Conservation (phyloP, 345 rosid species). For the Citrus unshiu region DNA sequence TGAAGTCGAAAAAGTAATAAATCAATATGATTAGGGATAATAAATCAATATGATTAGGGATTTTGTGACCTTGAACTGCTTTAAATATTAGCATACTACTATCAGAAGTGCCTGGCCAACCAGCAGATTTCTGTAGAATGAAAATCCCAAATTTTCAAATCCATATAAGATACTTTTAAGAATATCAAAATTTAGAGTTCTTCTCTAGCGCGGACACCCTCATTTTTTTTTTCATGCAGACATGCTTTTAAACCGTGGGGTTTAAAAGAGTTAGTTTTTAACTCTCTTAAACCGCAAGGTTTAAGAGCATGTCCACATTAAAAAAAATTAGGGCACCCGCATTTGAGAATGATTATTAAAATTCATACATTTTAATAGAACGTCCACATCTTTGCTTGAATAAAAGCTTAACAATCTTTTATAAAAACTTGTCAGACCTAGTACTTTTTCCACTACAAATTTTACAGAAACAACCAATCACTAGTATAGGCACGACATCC, state of each 20-base stretch:
- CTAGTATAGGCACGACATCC: neutral
- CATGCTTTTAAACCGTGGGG: too few species aligned
- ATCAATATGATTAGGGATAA: neutral
- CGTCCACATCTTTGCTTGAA: neutral
- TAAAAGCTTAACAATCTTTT: neutral
- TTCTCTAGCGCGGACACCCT: too few species aligned
- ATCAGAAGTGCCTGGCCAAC: neutral
- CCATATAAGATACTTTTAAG: neutral
- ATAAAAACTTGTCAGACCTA: neutral
- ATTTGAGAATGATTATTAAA: too few species aligned
- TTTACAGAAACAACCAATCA: neutral
- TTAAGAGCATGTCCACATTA: too few species aligned
- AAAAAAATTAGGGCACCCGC: too few species aligned
- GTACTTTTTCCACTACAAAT: neutral
- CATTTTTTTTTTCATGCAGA: too few species aligned
- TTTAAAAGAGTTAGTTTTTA: too few species aligned
- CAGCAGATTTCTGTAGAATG: neutral
- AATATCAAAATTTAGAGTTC: neutral
- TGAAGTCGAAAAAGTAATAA: neutral
- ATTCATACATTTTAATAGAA: neutral
- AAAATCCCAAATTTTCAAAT: conserved; percentile 15
- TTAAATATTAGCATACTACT: neutral
- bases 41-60: neutral
- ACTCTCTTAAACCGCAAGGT: too few species aligned
- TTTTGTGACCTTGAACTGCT: neutral